phyloP scores from a whole-genome alignment of 257 asterid species.

The Osmanthus fragrans region DNA sequence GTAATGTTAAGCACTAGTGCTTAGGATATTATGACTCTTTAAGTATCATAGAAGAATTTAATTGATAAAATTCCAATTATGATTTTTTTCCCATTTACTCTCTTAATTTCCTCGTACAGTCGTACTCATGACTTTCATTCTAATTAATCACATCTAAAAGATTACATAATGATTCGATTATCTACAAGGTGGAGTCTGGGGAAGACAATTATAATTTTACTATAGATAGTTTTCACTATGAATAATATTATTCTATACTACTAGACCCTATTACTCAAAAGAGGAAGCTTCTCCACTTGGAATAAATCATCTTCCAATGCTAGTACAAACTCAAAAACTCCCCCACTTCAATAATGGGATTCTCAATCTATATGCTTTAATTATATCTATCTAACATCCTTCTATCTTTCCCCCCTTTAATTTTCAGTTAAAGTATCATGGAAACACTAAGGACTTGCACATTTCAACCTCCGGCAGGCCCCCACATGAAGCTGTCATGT shows the following conservation, averaged over 20 bases:
- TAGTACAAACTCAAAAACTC: not conserved
- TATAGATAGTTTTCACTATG: too few species aligned
- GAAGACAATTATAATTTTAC: too few species aligned
- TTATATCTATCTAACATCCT: conserved; percentile 2
- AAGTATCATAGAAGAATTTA: too few species aligned
- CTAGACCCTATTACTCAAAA: conserved; percentile 18
- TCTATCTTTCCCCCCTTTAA: not conserved
- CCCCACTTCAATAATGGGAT: conserved; percentile 32
- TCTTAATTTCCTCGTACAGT: too few species aligned
- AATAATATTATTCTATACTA: too few species aligned
- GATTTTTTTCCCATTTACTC: too few species aligned
- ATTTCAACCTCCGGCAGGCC: conserved; percentile 3
- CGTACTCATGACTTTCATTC: too few species aligned
- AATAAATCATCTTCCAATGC: conserved; percentile 20
- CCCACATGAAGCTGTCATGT: conserved; percentile 10
- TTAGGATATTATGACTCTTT: too few species aligned
- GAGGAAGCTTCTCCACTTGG: conserved; percentile 11
- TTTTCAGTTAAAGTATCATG: too few species aligned
- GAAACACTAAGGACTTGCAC: too few species aligned
- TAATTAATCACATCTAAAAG: not conserved
- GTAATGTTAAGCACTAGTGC: too few species aligned
- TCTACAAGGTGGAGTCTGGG: not conserved
- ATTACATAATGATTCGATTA: not conserved
- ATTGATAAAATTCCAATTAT: too few species aligned
- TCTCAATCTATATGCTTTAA: conserved; percentile 12